These are phyloP conservation scores for Ustilago tritici DNA, from an alignment of 1,284 basidiomycete genomes.

Conservation along the genomic window DNA sequence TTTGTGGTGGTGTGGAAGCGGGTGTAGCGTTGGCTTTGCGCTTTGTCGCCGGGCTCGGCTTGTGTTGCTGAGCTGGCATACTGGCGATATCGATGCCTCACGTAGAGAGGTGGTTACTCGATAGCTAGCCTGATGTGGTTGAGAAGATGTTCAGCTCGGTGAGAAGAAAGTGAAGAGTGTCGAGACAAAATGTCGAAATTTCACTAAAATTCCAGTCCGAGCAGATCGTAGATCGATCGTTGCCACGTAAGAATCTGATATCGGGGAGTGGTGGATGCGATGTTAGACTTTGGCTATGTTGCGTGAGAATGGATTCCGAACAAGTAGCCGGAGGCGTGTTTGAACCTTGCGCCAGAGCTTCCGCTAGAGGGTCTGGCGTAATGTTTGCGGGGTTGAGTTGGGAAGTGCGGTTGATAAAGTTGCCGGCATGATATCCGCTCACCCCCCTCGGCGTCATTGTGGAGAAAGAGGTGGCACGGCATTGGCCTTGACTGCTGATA, in stretches of 20 bases:
- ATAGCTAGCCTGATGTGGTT: background rate
- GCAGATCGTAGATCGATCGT: background rate
- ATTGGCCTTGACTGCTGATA: background rate
- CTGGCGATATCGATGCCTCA: background rate
- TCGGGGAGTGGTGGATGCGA: no score
- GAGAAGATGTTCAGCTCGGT: background rate
- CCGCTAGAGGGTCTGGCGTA: constrained; percentile 42
- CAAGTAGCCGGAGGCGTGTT: constrained; percentile 30
- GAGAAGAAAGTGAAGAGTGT: background rate
- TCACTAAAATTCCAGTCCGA: background rate
- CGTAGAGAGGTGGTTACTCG: background rate
- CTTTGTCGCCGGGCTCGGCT: constrained; percentile 23
- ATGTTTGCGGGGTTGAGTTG: constrained; percentile 7
- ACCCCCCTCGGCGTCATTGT: background rate
- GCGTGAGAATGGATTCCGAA: constrained; percentile 14
- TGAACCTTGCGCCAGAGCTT: constrained; percentile 41
- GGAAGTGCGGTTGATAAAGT: constrained; percentile 7
- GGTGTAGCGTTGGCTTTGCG: constrained; percentile 30
- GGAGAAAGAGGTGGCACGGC: background rate
- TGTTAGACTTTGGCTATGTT: constrained; percentile 4
- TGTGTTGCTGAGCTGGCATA: constrained; percentile 29
- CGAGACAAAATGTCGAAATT: background rate
- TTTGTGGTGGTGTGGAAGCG: constrained; percentile 20
- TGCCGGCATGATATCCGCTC: constrained; percentile 40
- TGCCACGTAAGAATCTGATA: no score